A percentile compares a stretch with the other conserved stretches of the same genome.
Evolutionary conservation across 1,139 yeast genomes (phyloP).

Genomic region (Magnusiomyces magnusii): DNA sequence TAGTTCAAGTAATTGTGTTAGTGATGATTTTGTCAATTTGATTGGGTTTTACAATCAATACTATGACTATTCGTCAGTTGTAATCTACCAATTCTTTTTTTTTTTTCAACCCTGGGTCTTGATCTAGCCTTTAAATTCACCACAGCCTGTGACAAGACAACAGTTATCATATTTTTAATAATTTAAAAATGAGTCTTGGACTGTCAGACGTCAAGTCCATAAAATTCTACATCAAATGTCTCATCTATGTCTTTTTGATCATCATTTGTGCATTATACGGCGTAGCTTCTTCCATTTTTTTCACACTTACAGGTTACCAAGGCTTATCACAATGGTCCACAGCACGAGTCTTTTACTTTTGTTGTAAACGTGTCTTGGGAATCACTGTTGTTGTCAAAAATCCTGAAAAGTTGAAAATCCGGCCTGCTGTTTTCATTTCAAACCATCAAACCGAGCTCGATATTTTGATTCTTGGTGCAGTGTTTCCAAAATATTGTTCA

Average conservation of each 20-base stretch:
- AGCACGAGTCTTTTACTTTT: conserved; percentile 68
- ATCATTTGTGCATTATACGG: conserved; percentile 38
- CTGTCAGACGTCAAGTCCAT: conserved; percentile 31
- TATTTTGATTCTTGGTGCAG: conserved; percentile 65
- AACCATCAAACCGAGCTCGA: conserved; percentile 91
- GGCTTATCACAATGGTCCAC: conserved; percentile 84
- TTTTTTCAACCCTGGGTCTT: too few relatives aligned
- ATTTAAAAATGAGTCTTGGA: too few relatives aligned
- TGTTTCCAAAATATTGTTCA: conserved; percentile 83
- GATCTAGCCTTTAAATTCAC: too few relatives aligned
- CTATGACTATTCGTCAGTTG: too few relatives aligned
- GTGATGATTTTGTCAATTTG: too few relatives aligned
- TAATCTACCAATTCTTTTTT: too few relatives aligned
- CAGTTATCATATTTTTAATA: too few relatives aligned
- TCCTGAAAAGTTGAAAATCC: conserved; percentile 41
- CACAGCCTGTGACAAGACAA: too few relatives aligned
- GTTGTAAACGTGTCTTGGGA: conserved; percentile 56
- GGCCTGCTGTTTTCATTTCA: conserved; percentile 77
- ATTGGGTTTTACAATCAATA: too few relatives aligned
- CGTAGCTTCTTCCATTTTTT: conserved; percentile 61
- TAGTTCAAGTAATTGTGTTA: too few relatives aligned
- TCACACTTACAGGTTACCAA: conserved; percentile 64
- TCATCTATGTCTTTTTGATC: conserved; percentile 31
- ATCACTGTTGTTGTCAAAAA: conserved; percentile 61
- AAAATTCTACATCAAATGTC: conserved; percentile 33